Evolutionary conservation across 208 protist genomes (phyloP).

Genomic region (Kentomonas sorsogonicus): DNA sequence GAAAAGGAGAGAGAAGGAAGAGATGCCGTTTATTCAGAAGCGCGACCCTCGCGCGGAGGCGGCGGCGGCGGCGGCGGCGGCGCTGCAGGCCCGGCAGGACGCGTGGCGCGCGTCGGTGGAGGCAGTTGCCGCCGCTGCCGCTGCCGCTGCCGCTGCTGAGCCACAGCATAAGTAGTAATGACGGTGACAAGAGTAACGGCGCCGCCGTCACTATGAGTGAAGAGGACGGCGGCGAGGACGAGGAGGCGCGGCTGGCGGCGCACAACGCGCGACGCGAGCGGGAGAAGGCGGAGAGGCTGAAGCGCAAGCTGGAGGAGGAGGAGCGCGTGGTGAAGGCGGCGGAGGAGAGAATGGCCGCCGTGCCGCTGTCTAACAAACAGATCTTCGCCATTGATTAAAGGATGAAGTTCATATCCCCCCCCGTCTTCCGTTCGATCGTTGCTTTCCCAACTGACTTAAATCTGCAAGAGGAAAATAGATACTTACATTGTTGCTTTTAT

Average conservation of each 20-base stretch:
- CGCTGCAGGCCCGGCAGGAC: conserved; percentile 52
- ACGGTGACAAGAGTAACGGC: no score
- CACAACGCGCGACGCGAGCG: conserved; percentile 25
- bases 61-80: background rate
- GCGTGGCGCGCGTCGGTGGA: conserved; percentile 52
- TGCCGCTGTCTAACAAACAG: conserved; percentile 69
- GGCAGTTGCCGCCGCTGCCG: conserved; percentile 32
- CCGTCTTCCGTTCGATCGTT: background rate
- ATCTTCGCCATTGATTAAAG: conserved; percentile 80
- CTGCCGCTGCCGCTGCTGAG: no score
- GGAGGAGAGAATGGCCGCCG: conserved; percentile 30
- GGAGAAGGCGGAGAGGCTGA: conserved; percentile 22
- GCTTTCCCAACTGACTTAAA: no score
- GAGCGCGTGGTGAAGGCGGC: conserved; percentile 34
- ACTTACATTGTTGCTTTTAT: no score
- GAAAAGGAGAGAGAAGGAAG: conserved; percentile 9
- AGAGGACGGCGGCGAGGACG: conserved; percentile 29
- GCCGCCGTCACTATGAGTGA: no score
- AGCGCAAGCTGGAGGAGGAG: conserved; percentile 37
- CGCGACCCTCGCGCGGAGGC: background rate
- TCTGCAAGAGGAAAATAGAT: no score
- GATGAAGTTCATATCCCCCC: background rate
- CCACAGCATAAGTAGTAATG: no score
- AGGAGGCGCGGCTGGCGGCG: conserved; percentile 24
- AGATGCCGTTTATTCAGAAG: conserved; percentile 22